phyloP scores from a whole-genome alignment of 2,329 filamentous ascomycete genomes.

The Diaporthe velutina region DNA sequence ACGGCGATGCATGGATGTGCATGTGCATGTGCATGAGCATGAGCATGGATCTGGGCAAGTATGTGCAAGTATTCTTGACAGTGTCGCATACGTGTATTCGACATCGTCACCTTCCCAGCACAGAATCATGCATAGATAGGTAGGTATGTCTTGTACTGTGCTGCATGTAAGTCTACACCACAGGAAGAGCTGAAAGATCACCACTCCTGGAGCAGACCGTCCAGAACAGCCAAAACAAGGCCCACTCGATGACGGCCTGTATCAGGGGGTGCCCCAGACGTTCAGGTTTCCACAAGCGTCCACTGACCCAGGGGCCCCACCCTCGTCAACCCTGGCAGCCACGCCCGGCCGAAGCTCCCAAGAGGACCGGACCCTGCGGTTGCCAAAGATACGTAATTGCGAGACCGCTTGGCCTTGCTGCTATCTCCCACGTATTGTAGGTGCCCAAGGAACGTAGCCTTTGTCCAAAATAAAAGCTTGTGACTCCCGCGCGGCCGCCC shows the following conservation, averaged over 20 bases:
- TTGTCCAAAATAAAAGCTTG: constrained; percentile 35
- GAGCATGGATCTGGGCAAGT: no score
- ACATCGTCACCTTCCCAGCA: not conserved
- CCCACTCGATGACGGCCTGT: constrained; percentile 21
- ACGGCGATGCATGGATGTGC: constrained; percentile 1
- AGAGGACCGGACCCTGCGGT: constrained; percentile 15
- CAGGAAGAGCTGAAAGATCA: no score
- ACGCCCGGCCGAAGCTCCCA: not conserved
- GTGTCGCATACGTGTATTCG: not conserved
- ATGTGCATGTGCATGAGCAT: not conserved
- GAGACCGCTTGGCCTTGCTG: constrained; percentile 1
- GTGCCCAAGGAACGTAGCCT: not conserved
- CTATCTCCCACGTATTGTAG: not conserved
- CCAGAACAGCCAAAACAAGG: not conserved
- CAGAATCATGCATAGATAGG: not conserved
- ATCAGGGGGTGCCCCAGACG: constrained; percentile 4
- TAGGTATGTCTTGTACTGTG: no score
- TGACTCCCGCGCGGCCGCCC: constrained; percentile 28
- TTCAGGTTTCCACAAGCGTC: constrained; percentile 3
- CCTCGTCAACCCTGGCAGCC: not conserved
- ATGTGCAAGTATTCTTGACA: no score
- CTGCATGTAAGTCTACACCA: no score
- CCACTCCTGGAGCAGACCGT: no score
- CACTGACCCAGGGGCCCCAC: not conserved
- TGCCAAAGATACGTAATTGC: constrained; percentile 15